A percentile compares a stretch with the other conserved stretches of the same genome.
Conservation (phyloP, 805 yeast species). For the Pichia eremophila region DNA sequence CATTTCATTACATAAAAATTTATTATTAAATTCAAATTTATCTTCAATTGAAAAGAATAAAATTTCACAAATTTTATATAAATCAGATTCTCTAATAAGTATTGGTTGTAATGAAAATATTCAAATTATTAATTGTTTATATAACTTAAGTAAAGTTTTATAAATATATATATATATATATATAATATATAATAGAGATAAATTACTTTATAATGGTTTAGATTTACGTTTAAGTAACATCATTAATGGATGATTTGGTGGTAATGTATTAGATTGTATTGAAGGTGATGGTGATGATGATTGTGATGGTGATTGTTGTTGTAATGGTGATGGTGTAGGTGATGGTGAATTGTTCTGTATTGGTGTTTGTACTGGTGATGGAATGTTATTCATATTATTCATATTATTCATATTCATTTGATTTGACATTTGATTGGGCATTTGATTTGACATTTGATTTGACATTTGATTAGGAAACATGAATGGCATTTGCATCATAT, state of each 20-base stretch:
- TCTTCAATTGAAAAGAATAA: constrained; percentile 56
- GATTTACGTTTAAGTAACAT: constrained; percentile 9
- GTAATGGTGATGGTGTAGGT: neutral
- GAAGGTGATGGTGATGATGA: neutral
- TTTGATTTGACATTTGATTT: too few relatives aligned
- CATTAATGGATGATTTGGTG: constrained; percentile 12
- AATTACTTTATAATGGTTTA: neutral
- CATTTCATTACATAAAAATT: constrained; percentile 24
- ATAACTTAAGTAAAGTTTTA: constrained; percentile 38
- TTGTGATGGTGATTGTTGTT: neutral
- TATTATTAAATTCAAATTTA: constrained; percentile 37
- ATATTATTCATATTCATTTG: too few relatives aligned
- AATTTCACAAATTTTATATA: constrained; percentile 58
- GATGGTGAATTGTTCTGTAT: neutral
- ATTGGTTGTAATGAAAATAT: constrained; percentile 88
- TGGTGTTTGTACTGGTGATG: too few relatives aligned
- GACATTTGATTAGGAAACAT: too few relatives aligned
- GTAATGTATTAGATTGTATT: neutral
- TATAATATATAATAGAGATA: too few relatives aligned
- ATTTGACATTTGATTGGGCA: too few relatives aligned
- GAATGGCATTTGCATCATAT: too few relatives aligned
- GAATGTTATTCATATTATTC: too few relatives aligned
- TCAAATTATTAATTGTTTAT: constrained; percentile 59
- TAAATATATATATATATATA: constrained; percentile 1
- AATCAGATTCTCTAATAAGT: constrained; percentile 61